A percentile compares a stretch with the other conserved stretches of the same genome.
phyloP scores from a whole-genome alignment of 768 basidiomycete species.

The Pisolithus sp. region DNA sequence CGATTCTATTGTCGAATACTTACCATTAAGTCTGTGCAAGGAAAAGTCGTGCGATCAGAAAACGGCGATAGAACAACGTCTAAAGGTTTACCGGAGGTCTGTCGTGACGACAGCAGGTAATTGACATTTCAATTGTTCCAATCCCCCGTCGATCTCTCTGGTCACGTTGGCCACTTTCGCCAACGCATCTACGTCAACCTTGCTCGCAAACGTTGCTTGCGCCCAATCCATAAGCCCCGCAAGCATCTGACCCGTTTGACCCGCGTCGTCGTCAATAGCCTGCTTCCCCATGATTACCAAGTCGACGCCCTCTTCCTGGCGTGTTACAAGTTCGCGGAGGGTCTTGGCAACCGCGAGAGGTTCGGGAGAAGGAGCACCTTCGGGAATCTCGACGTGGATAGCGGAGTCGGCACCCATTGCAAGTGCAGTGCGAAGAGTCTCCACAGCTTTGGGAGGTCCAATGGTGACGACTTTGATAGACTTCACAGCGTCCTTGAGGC shows the following conservation, averaged over 20 bases:
- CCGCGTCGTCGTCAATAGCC: slow-evolving; percentile 94
- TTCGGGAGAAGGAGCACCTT: slow-evolving; percentile 68
- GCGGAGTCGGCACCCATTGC: slow-evolving; percentile 97
- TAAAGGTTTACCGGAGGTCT: slow-evolving; percentile 68
- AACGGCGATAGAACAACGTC: not conserved
- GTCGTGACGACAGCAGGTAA: slow-evolving; percentile 88
- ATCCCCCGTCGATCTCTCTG: slow-evolving; percentile 92
- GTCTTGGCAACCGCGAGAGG: slow-evolving; percentile 89
- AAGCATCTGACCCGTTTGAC: slow-evolving; percentile 96
- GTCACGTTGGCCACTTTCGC: slow-evolving; percentile 65
- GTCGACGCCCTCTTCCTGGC: slow-evolving; percentile 59
- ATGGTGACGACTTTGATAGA: slow-evolving; percentile 93
- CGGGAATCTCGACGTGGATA: slow-evolving; percentile 84
- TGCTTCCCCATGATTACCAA: slow-evolving; percentile 96
- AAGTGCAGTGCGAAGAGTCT: slow-evolving; percentile 90
- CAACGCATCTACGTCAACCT: slow-evolving; percentile 62
- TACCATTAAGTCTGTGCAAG: slow-evolving; percentile 63
- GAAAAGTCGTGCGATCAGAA: not conserved
- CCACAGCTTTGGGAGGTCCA: slow-evolving; percentile 82
- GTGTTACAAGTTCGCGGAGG: slow-evolving; percentile 67
- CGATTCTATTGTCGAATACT: slow-evolving; percentile 3
- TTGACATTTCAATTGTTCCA: slow-evolving; percentile 71
- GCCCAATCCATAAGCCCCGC: slow-evolving; percentile 89
- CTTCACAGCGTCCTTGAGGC: slow-evolving; percentile 66
- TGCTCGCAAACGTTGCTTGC: slow-evolving; percentile 94